Evolutionary conservation across 805 yeast species (phyloP), one percentile per base, ranked within the genome.

Genomic region (Hanseniaspora occidentalis): DNA sequence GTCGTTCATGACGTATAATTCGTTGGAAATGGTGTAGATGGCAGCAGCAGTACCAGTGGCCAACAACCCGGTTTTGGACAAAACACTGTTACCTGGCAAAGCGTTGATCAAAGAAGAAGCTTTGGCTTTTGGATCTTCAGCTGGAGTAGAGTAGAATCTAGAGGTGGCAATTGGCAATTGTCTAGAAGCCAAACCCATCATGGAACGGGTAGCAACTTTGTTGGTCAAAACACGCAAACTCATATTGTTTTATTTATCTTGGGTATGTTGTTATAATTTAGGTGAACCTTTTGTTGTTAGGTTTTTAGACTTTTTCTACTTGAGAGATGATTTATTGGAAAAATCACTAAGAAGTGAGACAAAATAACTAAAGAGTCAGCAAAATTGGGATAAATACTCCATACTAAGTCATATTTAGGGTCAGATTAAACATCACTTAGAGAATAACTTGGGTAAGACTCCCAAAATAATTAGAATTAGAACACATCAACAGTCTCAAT

Each of bases 21-120:
- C 94, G 67, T 84, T 85, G 56, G 96, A 82, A 60, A 92, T 79
- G 50, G 95, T 96, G 68, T 86, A 92, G 52, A 89, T 64, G 45
- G 94, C 79, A 43, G 95, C 97, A 47, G 96, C 96, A 46, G 95
- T 77, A 46, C 89, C 75, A 41, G 98, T 88, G 56, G 96, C 96
- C 57, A 92, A 71, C 58, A 88, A 74, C 60, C 96, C 96, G 47
- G 96, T 85, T 77, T 92, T 92, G 51, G 96, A 76, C 52, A 89
- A 64, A 53, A 75, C 70, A 57, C 77, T 75, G 77, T 75, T 80
- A 62, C 96, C 96, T 64, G 98, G 98, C 52, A 92, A 68, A 48
- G 96, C 84, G 58, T 83, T 88, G 56, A 89, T 77, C 65, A 89
- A 77, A 40, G 95, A 77, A 58, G 75, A 66, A 44, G 98, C 98